Evolutionary conservation across 2,329 filamentous ascomycete genomes (phyloP).

Genomic region (Ophiostoma himal-ulmi): DNA sequence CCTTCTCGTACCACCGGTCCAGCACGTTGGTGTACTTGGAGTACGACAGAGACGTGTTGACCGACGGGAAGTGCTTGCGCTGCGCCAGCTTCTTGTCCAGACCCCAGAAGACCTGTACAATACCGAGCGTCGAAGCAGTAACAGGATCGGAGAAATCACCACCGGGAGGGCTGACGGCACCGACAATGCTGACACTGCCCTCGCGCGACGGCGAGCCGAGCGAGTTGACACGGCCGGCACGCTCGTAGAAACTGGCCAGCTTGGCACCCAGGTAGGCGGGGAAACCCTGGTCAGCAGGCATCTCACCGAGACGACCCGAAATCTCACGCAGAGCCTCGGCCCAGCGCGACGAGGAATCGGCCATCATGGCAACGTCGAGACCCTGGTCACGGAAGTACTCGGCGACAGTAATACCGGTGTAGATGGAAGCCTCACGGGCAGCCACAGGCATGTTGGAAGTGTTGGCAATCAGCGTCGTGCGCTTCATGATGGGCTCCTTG

Average conservation of each 20-base stretch:
- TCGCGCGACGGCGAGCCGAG: constrained; percentile 83
- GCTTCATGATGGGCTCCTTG: constrained; percentile 99
- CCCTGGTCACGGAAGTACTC: constrained; percentile 98
- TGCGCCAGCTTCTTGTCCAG: constrained; percentile 99
- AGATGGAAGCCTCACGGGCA: constrained; percentile 96
- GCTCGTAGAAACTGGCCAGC: constrained; percentile 98
- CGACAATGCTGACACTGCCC: constrained; percentile 95
- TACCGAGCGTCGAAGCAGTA: constrained; percentile 85
- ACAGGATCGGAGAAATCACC: constrained; percentile 99
- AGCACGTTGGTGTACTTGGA: constrained; percentile 89
- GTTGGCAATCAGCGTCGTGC: constrained; percentile 95
- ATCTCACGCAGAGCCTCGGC: constrained; percentile 97
- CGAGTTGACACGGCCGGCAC: constrained; percentile 78
- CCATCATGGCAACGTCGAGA: constrained; percentile 99
- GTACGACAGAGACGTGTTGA: constrained; percentile 93
- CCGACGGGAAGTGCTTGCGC: constrained; percentile 97
- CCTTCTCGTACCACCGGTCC: constrained; percentile 90
- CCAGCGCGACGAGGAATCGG: constrained; percentile 96
- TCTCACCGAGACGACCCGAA: constrained; percentile 96
- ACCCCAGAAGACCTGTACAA: constrained; percentile 99
- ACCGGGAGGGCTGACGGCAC: constrained; percentile 87
- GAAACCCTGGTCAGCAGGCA: constrained; percentile 99
- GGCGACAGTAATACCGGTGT: constrained; percentile 88
- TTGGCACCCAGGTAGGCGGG: constrained; percentile 95
- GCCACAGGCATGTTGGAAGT: constrained; percentile 99